A percentile compares a stretch with the other conserved stretches of the same genome.
Evolutionary conservation across 2,329 filamentous ascomycete genomes (phyloP).

Genomic region (Fusarium equiseti): DNA sequence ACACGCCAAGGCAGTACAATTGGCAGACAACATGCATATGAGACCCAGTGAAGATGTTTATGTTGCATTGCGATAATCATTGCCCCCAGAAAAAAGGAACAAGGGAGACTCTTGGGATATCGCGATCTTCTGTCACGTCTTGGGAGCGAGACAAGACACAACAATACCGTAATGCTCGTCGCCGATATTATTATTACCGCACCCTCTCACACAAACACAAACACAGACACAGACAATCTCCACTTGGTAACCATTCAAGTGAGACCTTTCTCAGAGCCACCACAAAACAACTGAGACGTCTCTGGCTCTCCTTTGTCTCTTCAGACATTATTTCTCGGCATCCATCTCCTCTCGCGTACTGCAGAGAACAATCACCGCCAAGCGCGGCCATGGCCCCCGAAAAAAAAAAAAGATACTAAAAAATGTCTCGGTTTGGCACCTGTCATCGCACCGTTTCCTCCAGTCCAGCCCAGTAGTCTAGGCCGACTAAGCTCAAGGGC

Average conservation of each 20-base stretch:
- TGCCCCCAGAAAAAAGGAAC: slow-evolving; percentile 8
- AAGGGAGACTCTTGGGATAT: slow-evolving; percentile 22
- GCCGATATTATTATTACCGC: neutral
- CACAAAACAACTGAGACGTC: slow-evolving; percentile 28
- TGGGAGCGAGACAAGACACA: slow-evolving; percentile 11
- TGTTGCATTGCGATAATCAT: slow-evolving; percentile 12
- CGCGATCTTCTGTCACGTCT: slow-evolving; percentile 5
- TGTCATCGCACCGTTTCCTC: slow-evolving; percentile 25
- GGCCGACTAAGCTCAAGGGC: slow-evolving; percentile 12
- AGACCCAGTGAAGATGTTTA: slow-evolving; percentile 37
- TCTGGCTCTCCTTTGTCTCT: slow-evolving; percentile 29
- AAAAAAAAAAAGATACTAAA: neutral
- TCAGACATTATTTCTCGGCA: slow-evolving; percentile 33
- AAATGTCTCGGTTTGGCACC: slow-evolving; percentile 31
- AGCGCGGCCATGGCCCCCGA: slow-evolving; percentile 7
- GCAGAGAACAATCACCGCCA: neutral
- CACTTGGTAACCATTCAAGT: slow-evolving; percentile 16
- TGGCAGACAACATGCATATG: slow-evolving; percentile 28
- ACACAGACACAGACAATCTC: slow-evolving; percentile 17
- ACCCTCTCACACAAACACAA: slow-evolving; percentile 18
- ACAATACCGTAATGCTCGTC: slow-evolving; percentile 1
- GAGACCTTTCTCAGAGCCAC: slow-evolving; percentile 31
- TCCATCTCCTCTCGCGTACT: slow-evolving; percentile 26
- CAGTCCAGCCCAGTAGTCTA: neutral
- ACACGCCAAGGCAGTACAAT: slow-evolving; percentile 14